These are phyloP conservation scores for Panaeolus cyanescens DNA, from an alignment of 768 basidiomycete species.

Conservation along the genomic window DNA sequence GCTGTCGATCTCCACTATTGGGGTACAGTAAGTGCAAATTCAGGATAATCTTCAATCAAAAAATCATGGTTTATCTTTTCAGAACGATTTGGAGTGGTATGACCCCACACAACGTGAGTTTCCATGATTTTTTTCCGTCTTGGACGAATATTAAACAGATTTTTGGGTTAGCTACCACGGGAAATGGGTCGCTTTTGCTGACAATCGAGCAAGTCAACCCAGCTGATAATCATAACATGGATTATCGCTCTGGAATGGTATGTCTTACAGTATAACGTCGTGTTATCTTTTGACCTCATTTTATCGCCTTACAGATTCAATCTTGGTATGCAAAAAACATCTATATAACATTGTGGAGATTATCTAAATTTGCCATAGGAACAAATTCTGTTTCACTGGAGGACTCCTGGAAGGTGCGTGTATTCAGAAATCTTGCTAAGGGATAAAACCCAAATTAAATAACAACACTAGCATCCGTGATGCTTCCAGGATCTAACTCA, in stretches of 20 bases:
- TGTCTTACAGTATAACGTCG: conserved; percentile 18
- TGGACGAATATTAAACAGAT: background rate
- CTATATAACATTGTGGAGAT: background rate
- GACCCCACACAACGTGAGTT: conserved; percentile 57
- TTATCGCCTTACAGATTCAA: conserved; percentile 28
- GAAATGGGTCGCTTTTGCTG: conserved; percentile 69
- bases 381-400: conserved; percentile 78
- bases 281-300: background rate
- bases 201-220: conserved; percentile 57
- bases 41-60: too few relatives aligned
- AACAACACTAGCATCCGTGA: background rate
- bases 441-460: background rate
- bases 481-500: conserved; percentile 24
- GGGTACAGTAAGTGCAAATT: conserved; percentile 46
- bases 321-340: conserved; percentile 24
- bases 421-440: conserved; percentile 6
- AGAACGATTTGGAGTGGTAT: conserved; percentile 81
- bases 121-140: background rate
- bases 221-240: conserved; percentile 60
- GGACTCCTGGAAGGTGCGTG: conserved; percentile 58
- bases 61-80: background rate
- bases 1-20: conserved; percentile 70
- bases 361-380: conserved; percentile 23
- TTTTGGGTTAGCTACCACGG: conserved; percentile 51
- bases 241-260: conserved; percentile 60